Conservation (phyloP, 2,329 filamentous ascomycete genomes). For the Aspergillus pseudoviridinutans region DNA sequence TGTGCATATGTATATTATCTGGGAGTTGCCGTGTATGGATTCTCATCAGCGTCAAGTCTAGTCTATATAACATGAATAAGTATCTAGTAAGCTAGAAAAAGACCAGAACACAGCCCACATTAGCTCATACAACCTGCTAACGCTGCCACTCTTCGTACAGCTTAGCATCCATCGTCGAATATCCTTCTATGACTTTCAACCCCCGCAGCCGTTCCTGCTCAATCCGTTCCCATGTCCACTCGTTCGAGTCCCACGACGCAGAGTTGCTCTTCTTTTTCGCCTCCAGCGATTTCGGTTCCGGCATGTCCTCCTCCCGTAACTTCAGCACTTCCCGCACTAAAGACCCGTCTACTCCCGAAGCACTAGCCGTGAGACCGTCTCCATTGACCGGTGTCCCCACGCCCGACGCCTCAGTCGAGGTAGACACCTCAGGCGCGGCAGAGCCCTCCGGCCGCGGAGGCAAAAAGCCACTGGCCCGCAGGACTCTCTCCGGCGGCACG, state of each 20-base stretch:
- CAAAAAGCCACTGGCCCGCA: conserved; percentile 68
- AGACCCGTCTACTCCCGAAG: conserved; percentile 32
- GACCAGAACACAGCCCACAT: not conserved
- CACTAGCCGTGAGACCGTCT: conserved; percentile 30
- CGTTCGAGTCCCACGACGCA: conserved; percentile 32
- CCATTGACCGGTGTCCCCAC: conserved; percentile 29
- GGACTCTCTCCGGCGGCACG: conserved; percentile 72
- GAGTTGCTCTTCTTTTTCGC: conserved; percentile 29
- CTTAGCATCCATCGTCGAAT: conserved; percentile 49
- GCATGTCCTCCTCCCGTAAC: conserved; percentile 27
- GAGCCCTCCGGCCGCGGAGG: conserved; percentile 65
- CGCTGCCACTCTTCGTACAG: conserved; percentile 47
- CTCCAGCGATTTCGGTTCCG: conserved; percentile 25
- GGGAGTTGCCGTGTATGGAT: not conserved
- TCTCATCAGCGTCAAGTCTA: not conserved
- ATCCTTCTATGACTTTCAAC: conserved; percentile 52
- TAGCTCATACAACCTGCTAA: not conserved
- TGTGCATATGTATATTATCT: too few species aligned
- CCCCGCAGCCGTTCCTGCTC: conserved; percentile 56
- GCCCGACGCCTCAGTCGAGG: conserved; percentile 24
- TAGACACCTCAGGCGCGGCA: conserved; percentile 14
- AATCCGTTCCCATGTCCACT: conserved; percentile 59
- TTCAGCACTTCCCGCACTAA: conserved; percentile 35
- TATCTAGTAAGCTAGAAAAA: not conserved
- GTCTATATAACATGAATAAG: not conserved